Conservation (phyloP, 1,284 basidiomycete genomes). For the Sporisorium sorghi region DNA sequence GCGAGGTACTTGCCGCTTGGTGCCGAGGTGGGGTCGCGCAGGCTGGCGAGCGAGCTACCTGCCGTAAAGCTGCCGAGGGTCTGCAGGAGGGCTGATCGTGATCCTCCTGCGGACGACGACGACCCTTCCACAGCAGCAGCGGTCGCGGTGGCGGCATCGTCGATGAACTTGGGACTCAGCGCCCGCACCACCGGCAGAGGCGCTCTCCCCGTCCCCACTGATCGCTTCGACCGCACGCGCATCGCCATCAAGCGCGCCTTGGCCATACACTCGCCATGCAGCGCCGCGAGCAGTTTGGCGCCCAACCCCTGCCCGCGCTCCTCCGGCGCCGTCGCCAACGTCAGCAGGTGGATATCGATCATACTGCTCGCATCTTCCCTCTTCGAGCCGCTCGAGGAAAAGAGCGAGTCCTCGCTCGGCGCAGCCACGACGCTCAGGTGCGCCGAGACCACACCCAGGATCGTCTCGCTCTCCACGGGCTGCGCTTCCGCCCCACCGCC, state of each 20-base stretch:
- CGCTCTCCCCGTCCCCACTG: not conserved
- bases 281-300: slow-evolving; percentile 42
- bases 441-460: slow-evolving; percentile 60
- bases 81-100: slow-evolving; percentile 1
- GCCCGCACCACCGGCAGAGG: slow-evolving; percentile 10
- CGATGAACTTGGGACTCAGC: slow-evolving; percentile 27
- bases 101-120: not conserved
- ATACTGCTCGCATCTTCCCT: slow-evolving; percentile 19
- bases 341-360: slow-evolving; percentile 57
- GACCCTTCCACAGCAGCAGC: not conserved
- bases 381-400: not conserved
- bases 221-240: slow-evolving; percentile 9
- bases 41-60: not conserved
- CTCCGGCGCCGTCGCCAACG: slow-evolving; percentile 50
- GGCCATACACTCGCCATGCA: slow-evolving; percentile 48
- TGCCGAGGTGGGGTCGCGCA: not conserved
- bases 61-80: not conserved
- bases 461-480: slow-evolving; percentile 49
- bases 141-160: slow-evolving; percentile 5
- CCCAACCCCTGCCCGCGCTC: slow-evolving; percentile 62
- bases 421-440: slow-evolving; percentile 28
- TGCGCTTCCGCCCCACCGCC: not conserved
- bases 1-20: slow-evolving; percentile 13
- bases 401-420: slow-evolving; percentile 27
- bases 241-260: slow-evolving; percentile 30